Percentiles rank a stretch among this genome's conserved stretches.
Conservation (phyloP, 306 rosid species). For the Cucurbita moschata region DNA sequence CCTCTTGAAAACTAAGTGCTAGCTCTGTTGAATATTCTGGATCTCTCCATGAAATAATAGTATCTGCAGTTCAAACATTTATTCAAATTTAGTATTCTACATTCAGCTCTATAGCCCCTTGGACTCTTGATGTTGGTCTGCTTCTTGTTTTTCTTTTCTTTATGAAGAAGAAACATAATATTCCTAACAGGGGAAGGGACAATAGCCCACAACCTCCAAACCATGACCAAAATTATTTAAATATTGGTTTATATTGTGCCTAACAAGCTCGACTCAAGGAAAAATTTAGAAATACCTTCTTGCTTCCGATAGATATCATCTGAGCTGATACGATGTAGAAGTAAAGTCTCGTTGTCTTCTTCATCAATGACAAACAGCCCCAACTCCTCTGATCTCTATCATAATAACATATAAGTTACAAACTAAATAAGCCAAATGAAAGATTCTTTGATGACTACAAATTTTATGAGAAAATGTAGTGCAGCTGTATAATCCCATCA, state of each 20-base stretch:
- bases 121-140: not conserved
- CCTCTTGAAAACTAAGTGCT: constrained; percentile 96
- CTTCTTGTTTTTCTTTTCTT: not conserved
- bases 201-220: not conserved
- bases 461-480: not conserved
- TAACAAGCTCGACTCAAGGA: not conserved
- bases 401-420: constrained; percentile 12
- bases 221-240: not conserved
- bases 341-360: constrained; percentile 74
- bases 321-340: constrained; percentile 63
- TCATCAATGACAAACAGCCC: constrained; percentile 80
- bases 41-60: constrained; percentile 89
- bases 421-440: not conserved
- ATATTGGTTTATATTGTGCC: not conserved
- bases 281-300: constrained; percentile 47
- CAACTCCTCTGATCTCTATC: constrained; percentile 79
- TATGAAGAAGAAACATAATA: not conserved
- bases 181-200: not conserved
- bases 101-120: not conserved
- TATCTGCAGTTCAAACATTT: constrained; percentile 26
- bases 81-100: not conserved
- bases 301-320: constrained; percentile 82
- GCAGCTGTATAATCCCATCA: not conserved
- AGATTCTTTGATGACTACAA: not conserved
- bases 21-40: constrained; percentile 73